These are phyloP conservation scores for Saccharomycopsis sp. DNA, from an alignment of 805 yeast species.

Conservation along the genomic window DNA sequence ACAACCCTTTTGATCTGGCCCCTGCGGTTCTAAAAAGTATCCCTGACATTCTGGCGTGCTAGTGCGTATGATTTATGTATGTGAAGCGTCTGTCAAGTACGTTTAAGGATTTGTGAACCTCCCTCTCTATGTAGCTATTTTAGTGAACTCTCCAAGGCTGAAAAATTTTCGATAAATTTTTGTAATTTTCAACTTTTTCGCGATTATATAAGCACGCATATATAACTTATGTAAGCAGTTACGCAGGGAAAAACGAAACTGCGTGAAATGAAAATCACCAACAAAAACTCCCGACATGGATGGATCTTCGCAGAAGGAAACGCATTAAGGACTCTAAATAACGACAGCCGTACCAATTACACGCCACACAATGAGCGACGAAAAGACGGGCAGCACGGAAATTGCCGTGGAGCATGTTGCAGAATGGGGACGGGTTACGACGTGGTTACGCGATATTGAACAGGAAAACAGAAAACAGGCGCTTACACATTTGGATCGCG, in stretches of 20 bases:
- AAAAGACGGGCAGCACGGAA: neutral
- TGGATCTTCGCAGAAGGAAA: neutral
- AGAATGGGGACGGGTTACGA: conserved; percentile 61
- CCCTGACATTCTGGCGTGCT: neutral
- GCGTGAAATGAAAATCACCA: neutral
- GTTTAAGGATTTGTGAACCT: neutral
- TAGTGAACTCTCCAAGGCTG: too few relatives aligned
- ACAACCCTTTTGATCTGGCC: neutral
- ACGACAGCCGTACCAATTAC: neutral
- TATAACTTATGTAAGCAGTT: neutral
- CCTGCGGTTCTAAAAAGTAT: neutral
- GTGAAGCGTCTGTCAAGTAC: neutral
- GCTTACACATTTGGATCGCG: conserved; percentile 34
- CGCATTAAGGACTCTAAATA: neutral
- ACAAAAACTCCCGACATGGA: neutral
- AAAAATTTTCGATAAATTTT: neutral
- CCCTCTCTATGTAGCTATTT: too few relatives aligned
- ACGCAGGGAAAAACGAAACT: neutral
- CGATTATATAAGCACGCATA: too few relatives aligned
- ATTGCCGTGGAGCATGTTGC: conserved; percentile 38
- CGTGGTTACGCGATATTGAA: conserved; percentile 63
- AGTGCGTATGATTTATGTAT: neutral
- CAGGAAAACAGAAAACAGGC: conserved; percentile 50
- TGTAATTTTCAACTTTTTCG: neutral
- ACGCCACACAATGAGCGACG: neutral